phyloP scores from a whole-genome alignment of 306 rosid species.

The Nissolia schottii region DNA sequence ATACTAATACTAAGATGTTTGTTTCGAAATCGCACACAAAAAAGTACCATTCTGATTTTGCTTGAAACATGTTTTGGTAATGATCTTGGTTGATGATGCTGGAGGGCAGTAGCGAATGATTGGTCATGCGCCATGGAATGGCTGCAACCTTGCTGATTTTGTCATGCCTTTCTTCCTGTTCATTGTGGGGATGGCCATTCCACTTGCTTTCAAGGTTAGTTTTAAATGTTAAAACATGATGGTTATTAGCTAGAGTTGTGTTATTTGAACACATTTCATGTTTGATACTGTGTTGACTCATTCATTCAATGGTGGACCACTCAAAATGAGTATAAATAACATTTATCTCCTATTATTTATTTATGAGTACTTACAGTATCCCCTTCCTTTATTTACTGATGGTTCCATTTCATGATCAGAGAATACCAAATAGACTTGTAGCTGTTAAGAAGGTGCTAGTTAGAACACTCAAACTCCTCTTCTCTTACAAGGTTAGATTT shows the following conservation, averaged over 20 bases:
- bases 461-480: conserved; percentile 76
- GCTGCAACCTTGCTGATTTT: conserved; percentile 92
- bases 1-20: too few relatives aligned
- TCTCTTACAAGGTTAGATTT: conserved; percentile 77
- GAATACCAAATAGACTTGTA: conserved; percentile 52
- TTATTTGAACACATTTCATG: too few relatives aligned
- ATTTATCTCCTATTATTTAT: not conserved
- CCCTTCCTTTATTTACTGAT: not conserved
- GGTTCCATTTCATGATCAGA: conserved; percentile 37
- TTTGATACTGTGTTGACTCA: too few relatives aligned
- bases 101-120: conserved; percentile 91
- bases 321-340: too few relatives aligned
- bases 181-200: conserved; percentile 92
- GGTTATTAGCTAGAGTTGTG: too few relatives aligned
- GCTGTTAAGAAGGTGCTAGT: conserved; percentile 65
- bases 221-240: conserved; percentile 13
- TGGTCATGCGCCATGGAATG: conserved; percentile 91
- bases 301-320: too few relatives aligned
- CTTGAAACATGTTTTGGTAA: conserved; percentile 26
- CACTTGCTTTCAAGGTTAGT: conserved; percentile 87
- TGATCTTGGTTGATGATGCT: conserved; percentile 94
- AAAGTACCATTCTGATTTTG: too few relatives aligned
- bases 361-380: not conserved
- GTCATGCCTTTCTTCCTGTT: conserved; percentile 94
- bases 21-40: too few relatives aligned